Evolutionary conservation across 805 yeast species (phyloP).

Genomic region (Wickerhamomyces hampshirensis): DNA sequence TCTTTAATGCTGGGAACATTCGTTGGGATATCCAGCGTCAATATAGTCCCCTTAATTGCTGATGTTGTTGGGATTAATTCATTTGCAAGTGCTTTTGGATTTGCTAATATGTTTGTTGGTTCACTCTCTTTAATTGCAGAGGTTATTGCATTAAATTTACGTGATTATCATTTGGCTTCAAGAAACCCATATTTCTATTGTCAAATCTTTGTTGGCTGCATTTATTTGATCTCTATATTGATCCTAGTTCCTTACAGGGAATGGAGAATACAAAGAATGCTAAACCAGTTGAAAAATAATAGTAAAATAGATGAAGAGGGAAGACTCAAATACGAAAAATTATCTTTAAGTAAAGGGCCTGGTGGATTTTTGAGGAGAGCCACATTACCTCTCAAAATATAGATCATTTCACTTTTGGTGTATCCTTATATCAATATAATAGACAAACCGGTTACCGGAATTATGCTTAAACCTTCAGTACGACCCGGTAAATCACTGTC

Average conservation of each 20-base stretch:
- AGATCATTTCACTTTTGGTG: not conserved
- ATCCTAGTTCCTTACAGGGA: slow-evolving; percentile 47
- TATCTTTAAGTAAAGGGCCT: slow-evolving; percentile 3
- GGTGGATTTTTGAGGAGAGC: slow-evolving; percentile 14
- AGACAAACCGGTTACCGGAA: no score
- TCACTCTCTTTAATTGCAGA: slow-evolving; percentile 42
- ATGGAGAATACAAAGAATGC: slow-evolving; percentile 40
- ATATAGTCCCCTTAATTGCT: slow-evolving; percentile 34
- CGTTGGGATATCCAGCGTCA: slow-evolving; percentile 42
- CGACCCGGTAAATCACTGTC: no score
- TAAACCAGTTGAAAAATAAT: slow-evolving; percentile 21
- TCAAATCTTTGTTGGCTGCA: slow-evolving; percentile 54
- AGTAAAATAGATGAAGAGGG: slow-evolving; percentile 2
- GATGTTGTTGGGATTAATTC: slow-evolving; percentile 35
- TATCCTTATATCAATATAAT: not conserved
- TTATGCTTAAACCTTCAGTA: no score
- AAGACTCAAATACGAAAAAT: not conserved
- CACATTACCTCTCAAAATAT: slow-evolving; percentile 7
- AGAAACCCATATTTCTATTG: slow-evolving; percentile 49
- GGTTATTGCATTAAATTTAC: slow-evolving; percentile 48
- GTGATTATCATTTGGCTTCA: slow-evolving; percentile 21
- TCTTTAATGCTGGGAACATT: slow-evolving; percentile 39
- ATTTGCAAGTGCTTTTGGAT: slow-evolving; percentile 36
- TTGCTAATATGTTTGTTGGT: slow-evolving; percentile 28
- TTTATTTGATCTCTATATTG: slow-evolving; percentile 39